Conservation (phyloP, 1,284 basidiomycete genomes). For the Gomphus bonarii region DNA sequence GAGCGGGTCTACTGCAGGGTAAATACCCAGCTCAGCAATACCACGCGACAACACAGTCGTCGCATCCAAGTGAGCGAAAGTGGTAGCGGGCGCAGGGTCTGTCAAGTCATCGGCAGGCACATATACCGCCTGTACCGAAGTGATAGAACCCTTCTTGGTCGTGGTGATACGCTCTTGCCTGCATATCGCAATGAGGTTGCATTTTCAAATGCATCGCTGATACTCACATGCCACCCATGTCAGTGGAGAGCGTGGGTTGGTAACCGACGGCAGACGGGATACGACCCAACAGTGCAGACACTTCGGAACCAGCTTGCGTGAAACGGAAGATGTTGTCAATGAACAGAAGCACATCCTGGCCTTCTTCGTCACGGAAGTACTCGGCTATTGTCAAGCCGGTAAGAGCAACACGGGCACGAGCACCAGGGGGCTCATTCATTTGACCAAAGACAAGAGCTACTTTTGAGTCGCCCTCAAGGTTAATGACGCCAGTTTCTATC, state of each 20-base stretch:
- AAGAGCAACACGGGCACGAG: constrained; percentile 98
- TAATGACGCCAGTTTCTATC: constrained; percentile 99
- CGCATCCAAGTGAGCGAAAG: constrained; percentile 99
- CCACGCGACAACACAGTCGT: constrained; percentile 97
- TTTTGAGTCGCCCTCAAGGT: constrained; percentile 97
- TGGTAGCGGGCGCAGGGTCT: constrained; percentile 97
- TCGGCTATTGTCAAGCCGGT: constrained; percentile 98
- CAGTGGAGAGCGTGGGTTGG: constrained; percentile 97
- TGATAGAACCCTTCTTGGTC: constrained; percentile 99
- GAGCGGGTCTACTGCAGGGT: constrained; percentile 98
- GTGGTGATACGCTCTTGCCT: constrained; percentile 99
- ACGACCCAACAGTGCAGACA: constrained; percentile 99
- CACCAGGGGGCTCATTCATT: constrained; percentile 99
- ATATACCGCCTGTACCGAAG: constrained; percentile 96
- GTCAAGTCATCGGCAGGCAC: constrained; percentile 99
- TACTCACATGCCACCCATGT: constrained; percentile 98
- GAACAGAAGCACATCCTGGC: constrained; percentile 99
- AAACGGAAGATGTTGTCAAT: constrained; percentile 99
- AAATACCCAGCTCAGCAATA: constrained; percentile 99
- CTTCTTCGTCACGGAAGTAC: constrained; percentile 99
- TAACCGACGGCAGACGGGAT: constrained; percentile 99
- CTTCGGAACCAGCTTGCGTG: constrained; percentile 99
- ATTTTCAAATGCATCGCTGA: not conserved
- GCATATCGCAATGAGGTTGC: constrained; percentile 14
- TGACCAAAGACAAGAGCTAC: constrained; percentile 99